These are phyloP conservation scores for Apiotrichum porosum DNA, from an alignment of 1,284 basidiomycete species.

Conservation along the genomic window DNA sequence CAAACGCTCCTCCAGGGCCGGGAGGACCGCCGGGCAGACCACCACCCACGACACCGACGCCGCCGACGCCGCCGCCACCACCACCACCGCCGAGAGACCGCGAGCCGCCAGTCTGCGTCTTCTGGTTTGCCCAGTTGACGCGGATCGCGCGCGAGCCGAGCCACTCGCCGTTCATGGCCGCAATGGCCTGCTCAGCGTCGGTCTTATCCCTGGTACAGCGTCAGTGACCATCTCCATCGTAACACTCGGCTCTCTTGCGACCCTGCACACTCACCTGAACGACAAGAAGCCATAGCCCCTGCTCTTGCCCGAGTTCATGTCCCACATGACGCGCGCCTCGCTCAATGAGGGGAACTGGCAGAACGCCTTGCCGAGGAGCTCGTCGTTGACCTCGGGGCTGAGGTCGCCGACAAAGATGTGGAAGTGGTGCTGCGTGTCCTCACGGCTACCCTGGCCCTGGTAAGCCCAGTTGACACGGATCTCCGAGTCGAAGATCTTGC, in stretches of 20 bases:
- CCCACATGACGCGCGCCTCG: slow-evolving; percentile 99
- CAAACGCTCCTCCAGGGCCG: slow-evolving; percentile 58
- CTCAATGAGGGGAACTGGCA: slow-evolving; percentile 88
- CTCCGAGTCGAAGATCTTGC: slow-evolving; percentile 96
- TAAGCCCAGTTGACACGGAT: slow-evolving; percentile 98
- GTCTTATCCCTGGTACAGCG: slow-evolving; percentile 77
- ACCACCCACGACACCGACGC: slow-evolving; percentile 15
- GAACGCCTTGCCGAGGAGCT: slow-evolving; percentile 93
- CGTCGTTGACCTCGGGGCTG: slow-evolving; percentile 95
- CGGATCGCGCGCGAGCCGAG: slow-evolving; percentile 93
- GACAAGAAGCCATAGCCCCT: slow-evolving; percentile 56
- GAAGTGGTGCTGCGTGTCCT: slow-evolving; percentile 91
- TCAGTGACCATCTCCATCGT: slow-evolving; percentile 36
- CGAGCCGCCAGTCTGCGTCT: slow-evolving; percentile 66
- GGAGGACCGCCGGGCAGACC: neutral
- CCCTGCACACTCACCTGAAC: slow-evolving; percentile 50
- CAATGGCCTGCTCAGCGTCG: slow-evolving; percentile 96
- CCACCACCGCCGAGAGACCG: slow-evolving; percentile 49
- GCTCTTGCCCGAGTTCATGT: slow-evolving; percentile 98
- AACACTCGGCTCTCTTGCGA: too few relatives aligned
- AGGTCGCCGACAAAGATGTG: slow-evolving; percentile 99
- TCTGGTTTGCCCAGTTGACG: slow-evolving; percentile 98
- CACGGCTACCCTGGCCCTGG: slow-evolving; percentile 75
- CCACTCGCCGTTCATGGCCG: slow-evolving; percentile 99
- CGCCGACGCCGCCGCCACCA: slow-evolving; percentile 16